Base-by-base conservation (phyloP, 495 filamentous ascomycete genomes). In the Immersiella caudata region DNA sequence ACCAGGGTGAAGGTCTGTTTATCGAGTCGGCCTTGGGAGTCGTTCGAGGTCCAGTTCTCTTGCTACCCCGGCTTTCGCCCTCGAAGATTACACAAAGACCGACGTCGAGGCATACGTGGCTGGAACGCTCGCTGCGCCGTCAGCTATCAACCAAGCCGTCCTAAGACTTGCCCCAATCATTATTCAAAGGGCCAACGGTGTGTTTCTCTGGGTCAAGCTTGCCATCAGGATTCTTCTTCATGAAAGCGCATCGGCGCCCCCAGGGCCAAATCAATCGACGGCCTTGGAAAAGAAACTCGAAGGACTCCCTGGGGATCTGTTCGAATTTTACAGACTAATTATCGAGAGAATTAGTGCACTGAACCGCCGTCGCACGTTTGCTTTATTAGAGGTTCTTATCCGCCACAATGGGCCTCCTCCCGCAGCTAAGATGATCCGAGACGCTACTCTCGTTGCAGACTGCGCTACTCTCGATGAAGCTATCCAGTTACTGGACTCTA, bases 131-230 rank as follows among this genome's bases (percentile, higher is more conserved):
- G 2, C 4, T 14, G 40, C 40, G 11, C 14, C 29, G 8, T 33
- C 29, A 6, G 20, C 12, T 7, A 2, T 8, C 20, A 12, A 35
- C 1, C 22, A n/a, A 3, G 1, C 7, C 6, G 5, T 59, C 8
- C 6, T 18, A 6, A 20, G 24, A 26, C 56, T 59, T n/a, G 24
- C 25, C 8, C 26, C 56, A 2, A 26, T 6, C 8, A 59, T 59
- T 6, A 14, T 59, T 14, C 3, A 18, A 5, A 27, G 56, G 18
- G 56, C 56, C 2, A 22, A 59, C 8, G 56, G 56, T 3, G 56
- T 59, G 3, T 59, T 59, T 20, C 24, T 59, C 22, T 59, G 56
- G 56, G 56, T 59, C 24, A 22, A 26, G 27, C 40, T 46, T 12
- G 40, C 40, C 14, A 12, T 46, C 11, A 2, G 40, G 4, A 12